These are phyloP conservation scores for Umbelopsis ramanniana DNA, from an alignment of 192 early-diverging fungal genomes.

Conservation along the genomic window DNA sequence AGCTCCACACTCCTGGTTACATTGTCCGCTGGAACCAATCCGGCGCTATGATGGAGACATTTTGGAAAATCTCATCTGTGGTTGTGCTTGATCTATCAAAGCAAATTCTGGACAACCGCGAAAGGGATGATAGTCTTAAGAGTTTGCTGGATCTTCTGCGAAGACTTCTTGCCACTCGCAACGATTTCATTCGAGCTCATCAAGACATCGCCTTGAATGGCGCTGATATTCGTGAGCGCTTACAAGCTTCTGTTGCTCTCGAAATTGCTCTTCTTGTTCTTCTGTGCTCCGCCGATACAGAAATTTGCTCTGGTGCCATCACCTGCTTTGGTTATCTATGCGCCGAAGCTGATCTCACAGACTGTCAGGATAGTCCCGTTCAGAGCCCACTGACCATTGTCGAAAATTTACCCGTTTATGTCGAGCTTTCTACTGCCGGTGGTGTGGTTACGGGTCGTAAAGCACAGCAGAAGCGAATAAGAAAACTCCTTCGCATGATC, in stretches of 20 bases:
- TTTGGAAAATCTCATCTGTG: conserved; percentile 77
- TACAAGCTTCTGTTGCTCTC: conserved; percentile 69
- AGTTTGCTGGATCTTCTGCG: conserved; percentile 70
- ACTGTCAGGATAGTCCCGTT: conserved; percentile 53
- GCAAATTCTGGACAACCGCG: conserved; percentile 75
- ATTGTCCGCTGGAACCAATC: conserved; percentile 83
- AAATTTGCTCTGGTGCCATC: conserved; percentile 61
- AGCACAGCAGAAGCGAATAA: conserved; percentile 77
- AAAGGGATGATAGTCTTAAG: conserved; percentile 65
- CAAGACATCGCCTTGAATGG: conserved; percentile 56
- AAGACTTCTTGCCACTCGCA: conserved; percentile 66
- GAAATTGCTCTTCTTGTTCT: conserved; percentile 78
- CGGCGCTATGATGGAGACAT: conserved; percentile 69
- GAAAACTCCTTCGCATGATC: conserved; percentile 71
- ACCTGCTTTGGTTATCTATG: conserved; percentile 74
- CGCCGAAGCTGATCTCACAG: conserved; percentile 72
- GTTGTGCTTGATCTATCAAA: conserved; percentile 71
- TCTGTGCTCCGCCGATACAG: conserved; percentile 75
- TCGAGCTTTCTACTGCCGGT: conserved; percentile 60
- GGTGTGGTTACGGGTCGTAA: conserved; percentile 64
- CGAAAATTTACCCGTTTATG: conserved; percentile 74
- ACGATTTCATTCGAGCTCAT: conserved; percentile 58
- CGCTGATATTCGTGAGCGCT: conserved; percentile 64
- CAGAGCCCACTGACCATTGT: conserved; percentile 58
- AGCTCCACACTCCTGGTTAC: conserved; percentile 72